Evolutionary conservation across 495 filamentous ascomycete genomes (phyloP).

Genomic region (Aspergillus egyptiacus): DNA sequence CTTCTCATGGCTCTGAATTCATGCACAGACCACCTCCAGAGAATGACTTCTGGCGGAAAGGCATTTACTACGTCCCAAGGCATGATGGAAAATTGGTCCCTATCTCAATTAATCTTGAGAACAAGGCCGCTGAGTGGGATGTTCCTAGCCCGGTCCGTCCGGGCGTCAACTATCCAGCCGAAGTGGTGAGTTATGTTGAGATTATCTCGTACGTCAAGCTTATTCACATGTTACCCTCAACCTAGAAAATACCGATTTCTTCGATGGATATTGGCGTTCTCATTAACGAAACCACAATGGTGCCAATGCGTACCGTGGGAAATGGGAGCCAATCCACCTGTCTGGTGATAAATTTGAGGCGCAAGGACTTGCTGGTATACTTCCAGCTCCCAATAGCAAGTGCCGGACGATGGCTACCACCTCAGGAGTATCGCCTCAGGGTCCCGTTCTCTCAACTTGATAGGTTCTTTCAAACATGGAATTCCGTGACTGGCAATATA

Average conservation of each 20-base stretch:
- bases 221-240: neutral
- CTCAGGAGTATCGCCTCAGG: constrained; percentile 43
- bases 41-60: constrained; percentile 33
- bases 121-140: constrained; percentile 8
- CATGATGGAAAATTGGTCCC: constrained; percentile 9
- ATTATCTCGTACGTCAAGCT: neutral
- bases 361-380: constrained; percentile 22
- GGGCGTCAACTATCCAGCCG: constrained; percentile 23
- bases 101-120: constrained; percentile 20
- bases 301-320: constrained; percentile 27
- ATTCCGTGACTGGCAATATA: constrained; percentile 32
- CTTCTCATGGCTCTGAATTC: constrained; percentile 1
- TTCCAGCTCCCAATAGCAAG: constrained; percentile 23
- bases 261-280: constrained; percentile 32
- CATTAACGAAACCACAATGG: constrained; percentile 23
- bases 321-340: constrained; percentile 4
- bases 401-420: neutral
- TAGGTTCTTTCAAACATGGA: constrained; percentile 43
- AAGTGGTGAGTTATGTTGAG: constrained; percentile 23
- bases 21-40: constrained; percentile 36
- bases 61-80: constrained; percentile 24
- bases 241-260: constrained; percentile 25
- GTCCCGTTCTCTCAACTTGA: constrained; percentile 61
- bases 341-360: constrained; percentile 25
- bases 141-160: constrained; percentile 28